phyloP scores from a whole-genome alignment of 106 monocot species.

The Platanthera zijinensis region DNA sequence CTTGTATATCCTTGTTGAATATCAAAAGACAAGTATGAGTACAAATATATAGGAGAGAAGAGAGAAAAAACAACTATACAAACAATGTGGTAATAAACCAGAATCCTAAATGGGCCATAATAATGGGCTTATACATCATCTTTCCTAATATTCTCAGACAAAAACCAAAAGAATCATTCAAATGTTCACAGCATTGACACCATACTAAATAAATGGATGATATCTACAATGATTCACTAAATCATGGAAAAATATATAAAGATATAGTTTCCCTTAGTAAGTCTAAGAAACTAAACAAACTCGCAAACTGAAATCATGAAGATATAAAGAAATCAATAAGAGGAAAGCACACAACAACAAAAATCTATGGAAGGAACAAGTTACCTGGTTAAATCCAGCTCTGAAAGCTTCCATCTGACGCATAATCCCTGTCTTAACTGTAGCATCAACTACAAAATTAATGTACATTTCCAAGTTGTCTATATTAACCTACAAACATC shows the following conservation, averaged over 20 bases:
- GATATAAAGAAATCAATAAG: neutral
- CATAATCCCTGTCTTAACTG: slow-evolving; percentile 69
- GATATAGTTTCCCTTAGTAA: neutral
- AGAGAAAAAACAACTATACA: no score
- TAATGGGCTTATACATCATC: no score
- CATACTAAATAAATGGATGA: neutral
- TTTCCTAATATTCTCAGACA: no score
- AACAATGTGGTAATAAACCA: no score
- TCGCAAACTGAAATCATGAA: neutral
- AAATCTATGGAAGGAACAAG: neutral
- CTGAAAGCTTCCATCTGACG: slow-evolving; percentile 91
- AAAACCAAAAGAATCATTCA: neutral
- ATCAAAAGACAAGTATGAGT: no score
- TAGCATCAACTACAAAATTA: slow-evolving; percentile 84
- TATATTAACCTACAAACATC: slow-evolving; percentile 55
- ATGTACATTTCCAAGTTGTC: slow-evolving; percentile 88
- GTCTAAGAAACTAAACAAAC: neutral
- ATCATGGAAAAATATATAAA: neutral
- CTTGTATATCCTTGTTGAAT: no score
- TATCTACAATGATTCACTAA: neutral
- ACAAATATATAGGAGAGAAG: no score
- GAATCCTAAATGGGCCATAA: no score
- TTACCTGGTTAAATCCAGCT: slow-evolving; percentile 91
- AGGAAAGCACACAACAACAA: neutral
- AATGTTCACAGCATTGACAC: neutral